Percentiles rank a stretch among this genome's conserved stretches.
Evolutionary conservation across 2,329 filamentous ascomycete genomes (phyloP).

Genomic region (Epichloe sibirici): DNA sequence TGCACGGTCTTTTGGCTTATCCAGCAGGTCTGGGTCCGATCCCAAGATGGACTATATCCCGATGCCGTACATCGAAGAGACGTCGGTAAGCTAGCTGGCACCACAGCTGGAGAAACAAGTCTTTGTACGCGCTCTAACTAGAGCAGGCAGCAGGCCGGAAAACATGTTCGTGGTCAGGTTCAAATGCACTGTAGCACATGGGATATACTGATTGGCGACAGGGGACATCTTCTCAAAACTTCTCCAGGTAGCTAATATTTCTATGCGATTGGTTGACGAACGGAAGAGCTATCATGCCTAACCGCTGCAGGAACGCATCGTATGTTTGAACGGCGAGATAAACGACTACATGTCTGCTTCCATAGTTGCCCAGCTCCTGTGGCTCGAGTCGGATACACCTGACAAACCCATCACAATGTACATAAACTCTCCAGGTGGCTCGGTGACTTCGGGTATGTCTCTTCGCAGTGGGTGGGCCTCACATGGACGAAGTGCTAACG

Average conservation of each 20-base stretch:
- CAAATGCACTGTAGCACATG: too few relatives aligned
- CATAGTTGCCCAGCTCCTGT: constrained; percentile 90
- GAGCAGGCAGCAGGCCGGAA: constrained; percentile 63
- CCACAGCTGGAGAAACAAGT: neutral
- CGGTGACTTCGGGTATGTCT: constrained; percentile 55
- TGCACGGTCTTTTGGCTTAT: constrained; percentile 32
- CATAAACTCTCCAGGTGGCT: constrained; percentile 92
- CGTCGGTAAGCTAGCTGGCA: constrained; percentile 20
- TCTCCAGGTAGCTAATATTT: constrained; percentile 47
- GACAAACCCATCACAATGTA: constrained; percentile 94
- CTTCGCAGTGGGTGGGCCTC: neutral
- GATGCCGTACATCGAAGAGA: constrained; percentile 44
- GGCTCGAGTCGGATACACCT: constrained; percentile 92
- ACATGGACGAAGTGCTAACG: neutral
- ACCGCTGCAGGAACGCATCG: constrained; percentile 63
- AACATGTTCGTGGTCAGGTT: constrained; percentile 47
- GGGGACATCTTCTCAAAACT: constrained; percentile 77
- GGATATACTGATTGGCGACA: constrained; percentile 21
- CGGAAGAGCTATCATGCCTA: constrained; percentile 4
- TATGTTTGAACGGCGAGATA: constrained; percentile 85
- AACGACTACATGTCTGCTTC: constrained; percentile 86
- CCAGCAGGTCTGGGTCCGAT: constrained; percentile 17
- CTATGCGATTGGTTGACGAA: neutral
- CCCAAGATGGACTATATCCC: constrained; percentile 33
- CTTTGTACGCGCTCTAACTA: constrained; percentile 13